Percentiles rank a stretch among this genome's conserved stretches.
phyloP scores from a whole-genome alignment of 106 monocot species.

The Apostasia ramifera region DNA sequence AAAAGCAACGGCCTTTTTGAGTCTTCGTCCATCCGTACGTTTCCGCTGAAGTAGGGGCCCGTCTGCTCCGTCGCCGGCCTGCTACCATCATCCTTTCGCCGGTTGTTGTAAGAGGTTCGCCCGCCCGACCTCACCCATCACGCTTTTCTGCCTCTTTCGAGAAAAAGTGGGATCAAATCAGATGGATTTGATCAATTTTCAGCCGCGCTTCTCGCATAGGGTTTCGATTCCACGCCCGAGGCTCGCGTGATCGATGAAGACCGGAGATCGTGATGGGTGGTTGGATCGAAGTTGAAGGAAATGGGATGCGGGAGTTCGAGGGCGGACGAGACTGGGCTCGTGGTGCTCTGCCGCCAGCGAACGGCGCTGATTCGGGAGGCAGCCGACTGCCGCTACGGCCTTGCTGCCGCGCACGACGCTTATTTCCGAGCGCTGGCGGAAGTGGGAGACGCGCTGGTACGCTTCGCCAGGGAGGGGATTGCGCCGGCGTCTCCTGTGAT shows the following conservation, averaged over 20 bases:
- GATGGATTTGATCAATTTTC: too few species aligned
- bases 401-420: conserved; percentile 51
- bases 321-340: conserved; percentile 28
- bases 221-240: too few species aligned
- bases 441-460: conserved; percentile 53
- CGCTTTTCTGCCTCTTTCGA: not conserved
- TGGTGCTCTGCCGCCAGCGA: conserved; percentile 53
- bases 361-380: conserved; percentile 41
- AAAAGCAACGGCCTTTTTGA: too few species aligned
- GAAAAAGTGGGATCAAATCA: too few species aligned
- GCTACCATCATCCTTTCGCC: not conserved
- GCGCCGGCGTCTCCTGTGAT: conserved; percentile 23
- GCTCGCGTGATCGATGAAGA: not conserved
- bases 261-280: not conserved
- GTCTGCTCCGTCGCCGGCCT: not conserved
- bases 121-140: not conserved
- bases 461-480: conserved; percentile 54
- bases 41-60: not conserved
- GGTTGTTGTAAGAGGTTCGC: conserved; percentile 3
- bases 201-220: too few species aligned
- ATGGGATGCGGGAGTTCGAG: conserved; percentile 74
- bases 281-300: not conserved
- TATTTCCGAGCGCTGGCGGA: conserved; percentile 47
- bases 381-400: conserved; percentile 42
- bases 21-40: too few species aligned